Evolutionary conservation across 1,284 basidiomycete genomes (phyloP).

Genomic region (Fomitopsis schrenkii): DNA sequence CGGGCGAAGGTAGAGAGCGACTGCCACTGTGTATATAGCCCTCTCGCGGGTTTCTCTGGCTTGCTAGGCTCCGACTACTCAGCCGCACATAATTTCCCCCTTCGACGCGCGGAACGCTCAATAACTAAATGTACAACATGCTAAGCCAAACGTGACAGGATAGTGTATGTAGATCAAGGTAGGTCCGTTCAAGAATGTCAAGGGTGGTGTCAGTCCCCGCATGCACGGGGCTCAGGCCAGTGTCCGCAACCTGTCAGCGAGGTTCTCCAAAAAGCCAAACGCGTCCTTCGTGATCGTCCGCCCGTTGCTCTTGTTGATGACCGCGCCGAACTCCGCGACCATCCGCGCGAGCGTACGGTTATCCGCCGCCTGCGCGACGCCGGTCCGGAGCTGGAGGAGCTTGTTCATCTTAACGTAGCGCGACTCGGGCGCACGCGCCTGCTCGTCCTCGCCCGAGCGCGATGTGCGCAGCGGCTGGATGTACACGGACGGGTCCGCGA

Average conservation of each 20-base stretch:
- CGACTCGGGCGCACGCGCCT: conserved; percentile 33
- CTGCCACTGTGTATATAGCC: no score
- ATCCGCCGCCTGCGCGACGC: conserved; percentile 44
- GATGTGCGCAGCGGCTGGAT: conserved; percentile 46
- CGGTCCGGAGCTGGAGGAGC: conserved; percentile 48
- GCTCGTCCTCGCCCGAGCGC: conserved; percentile 26
- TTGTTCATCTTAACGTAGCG: conserved; percentile 48
- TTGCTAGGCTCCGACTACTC: no score
- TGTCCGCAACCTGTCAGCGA: conserved; percentile 46
- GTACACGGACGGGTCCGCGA: conserved; percentile 60
- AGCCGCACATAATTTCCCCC: no score
- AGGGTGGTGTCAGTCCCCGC: background rate
- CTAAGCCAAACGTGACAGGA: background rate
- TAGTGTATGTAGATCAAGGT: background rate
- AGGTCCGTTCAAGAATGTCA: background rate
- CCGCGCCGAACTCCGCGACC: conserved; percentile 62
- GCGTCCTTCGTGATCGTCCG: conserved; percentile 74
- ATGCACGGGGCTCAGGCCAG: conserved; percentile 6
- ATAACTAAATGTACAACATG: background rate
- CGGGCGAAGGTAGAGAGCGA: no score
- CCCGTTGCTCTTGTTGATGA: conserved; percentile 60
- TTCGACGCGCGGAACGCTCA: background rate
- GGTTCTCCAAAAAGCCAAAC: conserved; percentile 60
- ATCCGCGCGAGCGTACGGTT: conserved; percentile 57
- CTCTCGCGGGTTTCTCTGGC: no score